Base-by-base conservation (phyloP, 1,139 yeast genomes). In the Wickerhamiella pararugosa region DNA sequence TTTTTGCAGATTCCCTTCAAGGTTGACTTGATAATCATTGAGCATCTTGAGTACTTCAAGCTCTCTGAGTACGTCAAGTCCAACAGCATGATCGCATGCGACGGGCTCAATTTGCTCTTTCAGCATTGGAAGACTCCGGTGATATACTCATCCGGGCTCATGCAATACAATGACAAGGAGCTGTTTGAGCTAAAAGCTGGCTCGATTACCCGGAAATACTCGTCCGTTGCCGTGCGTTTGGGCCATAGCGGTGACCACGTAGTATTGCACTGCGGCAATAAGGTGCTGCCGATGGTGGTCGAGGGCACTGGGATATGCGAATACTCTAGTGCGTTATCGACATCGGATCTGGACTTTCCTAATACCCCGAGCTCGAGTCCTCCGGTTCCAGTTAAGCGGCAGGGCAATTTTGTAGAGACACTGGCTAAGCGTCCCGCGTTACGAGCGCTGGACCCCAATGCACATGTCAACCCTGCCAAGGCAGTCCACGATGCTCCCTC, bases 31-130 rank as follows among this genome's bases (percentile, higher is more conserved):
- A 31, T 33, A 6, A 21, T 38, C n/a, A 4, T 38, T n/a, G 41
- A 38, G 41, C 41, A 38, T 25, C 33, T 32, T 15, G 41, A 38
- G 32, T 7, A 32, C 25, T 15, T 38, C n/a, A 36, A 38, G 41
- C 41, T 32, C 29, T 38, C 32, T 15, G 41, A 38, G 32, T 7
- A 32, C 25, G 8, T 32, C 26, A 9, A 21, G 34, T 9, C 26
- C 34, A 6, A 10, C 6, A 5, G 8, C 8, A 11, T 10, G 10
- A 2, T n/a, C 7, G 34, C 15, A 7, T 32, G 34, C 26, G 26
- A 32, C 5, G 5, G 9, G 5, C 15, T 32, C 9, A 5, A 25
- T n/a, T 9, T 11, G 7, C 26, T 26, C 8, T 26, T 32, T 10
- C 26, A 10, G n/a, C 6, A 5, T 2, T 32, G 34, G 34, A 8